These are phyloP conservation scores for Adansonia gregorii DNA, from an alignment of 441 rosid genomes.

Conservation along the genomic window DNA sequence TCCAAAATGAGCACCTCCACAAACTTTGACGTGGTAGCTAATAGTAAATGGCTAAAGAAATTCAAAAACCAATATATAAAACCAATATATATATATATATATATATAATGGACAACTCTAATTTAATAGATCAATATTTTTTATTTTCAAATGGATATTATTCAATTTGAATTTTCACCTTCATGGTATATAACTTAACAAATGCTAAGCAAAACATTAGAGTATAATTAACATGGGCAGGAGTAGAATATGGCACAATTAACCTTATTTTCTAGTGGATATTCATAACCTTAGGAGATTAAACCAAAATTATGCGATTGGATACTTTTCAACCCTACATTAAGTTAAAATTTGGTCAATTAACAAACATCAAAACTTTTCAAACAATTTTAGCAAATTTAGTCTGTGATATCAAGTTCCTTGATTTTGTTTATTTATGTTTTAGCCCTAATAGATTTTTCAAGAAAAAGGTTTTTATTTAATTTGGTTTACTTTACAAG, in stretches of 20 bases:
- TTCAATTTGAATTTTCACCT: background rate
- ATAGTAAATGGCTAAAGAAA: background rate
- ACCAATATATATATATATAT: no score
- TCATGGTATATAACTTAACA: background rate
- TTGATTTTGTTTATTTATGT: background rate
- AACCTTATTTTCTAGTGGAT: background rate
- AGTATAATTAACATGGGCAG: background rate
- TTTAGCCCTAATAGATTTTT: background rate
- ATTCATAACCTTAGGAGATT: background rate
- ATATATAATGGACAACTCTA: background rate
- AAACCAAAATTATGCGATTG: background rate
- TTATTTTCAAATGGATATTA: no score
- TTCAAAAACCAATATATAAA: background rate
- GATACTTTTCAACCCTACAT: background rate
- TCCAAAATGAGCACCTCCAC: constrained; percentile 11
- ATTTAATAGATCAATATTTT: background rate
- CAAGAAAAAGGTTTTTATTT: background rate
- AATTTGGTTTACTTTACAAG: constrained; percentile 21
- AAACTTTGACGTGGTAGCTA: background rate
- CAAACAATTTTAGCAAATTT: background rate
- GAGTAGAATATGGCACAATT: background rate
- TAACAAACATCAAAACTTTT: background rate
- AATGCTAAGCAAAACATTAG: background rate
- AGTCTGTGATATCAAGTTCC: background rate
- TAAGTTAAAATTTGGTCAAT: no score